These are phyloP conservation scores for Dactylellina leptospora DNA, from an alignment of 2,329 filamentous ascomycete species.

Conservation along the genomic window DNA sequence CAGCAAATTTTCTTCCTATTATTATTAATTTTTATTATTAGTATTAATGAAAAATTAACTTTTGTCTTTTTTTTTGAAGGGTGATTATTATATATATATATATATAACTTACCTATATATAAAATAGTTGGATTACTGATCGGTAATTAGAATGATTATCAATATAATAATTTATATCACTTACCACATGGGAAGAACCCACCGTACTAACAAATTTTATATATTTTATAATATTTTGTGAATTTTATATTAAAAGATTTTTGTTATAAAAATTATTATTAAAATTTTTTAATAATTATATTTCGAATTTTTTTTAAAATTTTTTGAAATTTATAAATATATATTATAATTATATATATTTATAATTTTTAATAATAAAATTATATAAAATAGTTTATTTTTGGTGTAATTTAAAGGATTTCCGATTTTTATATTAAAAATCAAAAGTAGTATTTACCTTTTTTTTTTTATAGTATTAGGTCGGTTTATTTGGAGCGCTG, in stretches of 20 bases:
- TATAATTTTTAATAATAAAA: not conserved
- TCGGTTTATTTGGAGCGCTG: not conserved
- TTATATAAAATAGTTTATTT: not conserved
- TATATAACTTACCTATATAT: too few species aligned
- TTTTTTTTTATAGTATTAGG: not conserved
- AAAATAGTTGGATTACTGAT: too few species aligned
- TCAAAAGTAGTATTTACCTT: not conserved
- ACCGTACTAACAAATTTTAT: too few species aligned
- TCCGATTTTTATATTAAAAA: not conserved
- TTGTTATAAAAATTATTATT: not conserved
- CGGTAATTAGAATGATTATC: too few species aligned
- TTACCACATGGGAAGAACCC: too few species aligned
- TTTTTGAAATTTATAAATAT: not conserved
- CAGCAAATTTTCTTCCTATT: too few species aligned
- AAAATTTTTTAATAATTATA: not conserved
- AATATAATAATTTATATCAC: too few species aligned
- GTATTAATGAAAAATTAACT: too few species aligned
- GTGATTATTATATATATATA: too few species aligned
- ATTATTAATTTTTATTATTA: too few species aligned
- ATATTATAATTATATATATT: not conserved
- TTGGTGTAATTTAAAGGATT: not conserved
- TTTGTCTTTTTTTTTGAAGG: too few species aligned
- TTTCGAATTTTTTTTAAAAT: not conserved
- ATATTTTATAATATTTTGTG: not conserved
- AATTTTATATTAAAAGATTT: not conserved